Evolutionary conservation across 2,329 filamentous ascomycete genomes (phyloP).

Genomic region (Colletotrichum spaethianum): DNA sequence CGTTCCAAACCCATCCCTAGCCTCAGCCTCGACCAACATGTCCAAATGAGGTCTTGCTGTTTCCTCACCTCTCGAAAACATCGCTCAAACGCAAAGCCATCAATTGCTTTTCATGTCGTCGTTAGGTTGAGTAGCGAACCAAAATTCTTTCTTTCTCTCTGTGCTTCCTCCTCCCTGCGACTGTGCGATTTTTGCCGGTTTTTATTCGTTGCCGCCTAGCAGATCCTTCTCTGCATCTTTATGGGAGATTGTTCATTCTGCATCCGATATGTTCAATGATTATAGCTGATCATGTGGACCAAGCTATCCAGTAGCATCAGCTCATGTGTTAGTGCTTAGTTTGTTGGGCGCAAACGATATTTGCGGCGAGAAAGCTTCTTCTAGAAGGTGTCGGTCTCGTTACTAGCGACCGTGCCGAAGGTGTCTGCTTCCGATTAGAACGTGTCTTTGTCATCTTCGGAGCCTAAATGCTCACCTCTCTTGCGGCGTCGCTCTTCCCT

Average conservation of each 20-base stretch:
- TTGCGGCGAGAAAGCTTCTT: conserved; percentile 29
- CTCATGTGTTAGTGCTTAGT: conserved; percentile 25
- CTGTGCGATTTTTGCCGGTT: not conserved
- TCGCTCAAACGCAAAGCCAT: conserved; percentile 41
- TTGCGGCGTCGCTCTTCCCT: conserved; percentile 67
- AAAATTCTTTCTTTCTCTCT: conserved; percentile 3
- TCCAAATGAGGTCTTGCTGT: conserved; percentile 18
- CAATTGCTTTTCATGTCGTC: conserved; percentile 41
- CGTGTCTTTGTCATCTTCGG: not conserved
- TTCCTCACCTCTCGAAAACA: conserved; percentile 24
- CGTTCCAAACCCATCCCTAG: conserved; percentile 23
- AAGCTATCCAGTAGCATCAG: conserved; percentile 36
- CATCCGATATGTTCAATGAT: conserved; percentile 39
- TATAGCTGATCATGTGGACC: conserved; percentile 35
- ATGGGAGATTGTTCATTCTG: conserved; percentile 34
- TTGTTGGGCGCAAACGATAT: conserved; percentile 11
- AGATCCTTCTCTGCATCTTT: conserved; percentile 23
- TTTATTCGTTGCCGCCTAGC: conserved; percentile 27
- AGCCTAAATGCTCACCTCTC: conserved; percentile 62
- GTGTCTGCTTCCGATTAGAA: conserved; percentile 58
- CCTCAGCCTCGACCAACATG: conserved; percentile 20
- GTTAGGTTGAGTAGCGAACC: conserved; percentile 40
- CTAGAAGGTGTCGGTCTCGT: conserved; percentile 70
- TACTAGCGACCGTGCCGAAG: conserved; percentile 66
- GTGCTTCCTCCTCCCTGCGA: not conserved